A percentile compares a stretch with the other conserved stretches of the same genome.
These are phyloP conservation scores for Apiotrichum brassicae DNA, from an alignment of 1,284 basidiomycete species.

Conservation along the genomic window DNA sequence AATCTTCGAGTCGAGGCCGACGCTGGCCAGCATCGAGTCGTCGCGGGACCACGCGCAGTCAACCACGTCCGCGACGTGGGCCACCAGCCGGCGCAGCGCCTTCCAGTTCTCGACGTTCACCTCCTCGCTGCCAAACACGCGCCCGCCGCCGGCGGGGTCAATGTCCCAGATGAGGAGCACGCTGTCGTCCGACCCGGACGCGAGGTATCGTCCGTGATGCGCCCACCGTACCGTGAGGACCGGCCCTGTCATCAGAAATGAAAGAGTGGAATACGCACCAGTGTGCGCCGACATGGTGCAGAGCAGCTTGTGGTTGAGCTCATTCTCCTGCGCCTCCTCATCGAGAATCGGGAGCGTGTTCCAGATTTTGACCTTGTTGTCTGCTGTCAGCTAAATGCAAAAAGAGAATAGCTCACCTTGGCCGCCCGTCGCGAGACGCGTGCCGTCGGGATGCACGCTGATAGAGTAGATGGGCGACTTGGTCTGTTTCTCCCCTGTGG, in stretches of 20 bases:
- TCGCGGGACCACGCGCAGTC: constrained; percentile 92
- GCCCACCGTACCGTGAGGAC: constrained; percentile 96
- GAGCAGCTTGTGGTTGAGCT: constrained; percentile 73
- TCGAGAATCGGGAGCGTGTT: constrained; percentile 87
- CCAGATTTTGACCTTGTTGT: constrained; percentile 96
- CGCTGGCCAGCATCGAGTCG: constrained; percentile 86
- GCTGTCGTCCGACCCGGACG: constrained; percentile 92
- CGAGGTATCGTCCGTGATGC: constrained; percentile 85
- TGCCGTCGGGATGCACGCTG: constrained; percentile 91
- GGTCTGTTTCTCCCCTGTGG: constrained; percentile 54
- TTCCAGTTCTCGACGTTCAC: constrained; percentile 98
- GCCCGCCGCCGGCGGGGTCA: constrained; percentile 74
- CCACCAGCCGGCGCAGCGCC: constrained; percentile 79
- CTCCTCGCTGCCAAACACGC: constrained; percentile 86
- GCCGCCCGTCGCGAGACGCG: constrained; percentile 90
- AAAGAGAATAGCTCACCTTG: constrained; percentile 49
- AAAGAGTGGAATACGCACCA: constrained; percentile 45
- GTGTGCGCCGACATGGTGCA: constrained; percentile 91
- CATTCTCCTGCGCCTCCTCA: constrained; percentile 62
- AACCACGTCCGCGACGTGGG: constrained; percentile 94
- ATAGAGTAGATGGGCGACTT: constrained; percentile 84
- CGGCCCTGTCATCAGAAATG: constrained; percentile 52
- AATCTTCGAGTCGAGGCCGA: constrained; percentile 85
- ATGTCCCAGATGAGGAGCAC: constrained; percentile 96
- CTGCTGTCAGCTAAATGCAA: constrained; percentile 39